These are phyloP conservation scores for Suillus lakei DNA, from an alignment of 768 basidiomycete genomes.

Conservation along the genomic window DNA sequence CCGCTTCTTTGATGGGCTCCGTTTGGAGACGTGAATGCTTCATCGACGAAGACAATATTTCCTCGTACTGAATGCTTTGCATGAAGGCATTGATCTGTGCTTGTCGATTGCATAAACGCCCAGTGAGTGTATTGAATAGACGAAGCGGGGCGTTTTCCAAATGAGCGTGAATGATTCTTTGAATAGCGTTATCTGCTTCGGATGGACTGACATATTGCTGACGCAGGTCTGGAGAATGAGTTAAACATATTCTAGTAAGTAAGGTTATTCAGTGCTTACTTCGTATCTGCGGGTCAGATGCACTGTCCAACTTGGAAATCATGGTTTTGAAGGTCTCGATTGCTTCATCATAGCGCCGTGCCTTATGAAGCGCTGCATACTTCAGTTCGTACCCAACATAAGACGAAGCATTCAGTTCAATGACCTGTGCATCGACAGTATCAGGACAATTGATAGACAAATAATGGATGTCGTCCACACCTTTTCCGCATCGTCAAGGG, in stretches of 20 bases:
- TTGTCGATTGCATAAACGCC: background rate
- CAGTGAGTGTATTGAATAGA: background rate
- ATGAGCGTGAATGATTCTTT: background rate
- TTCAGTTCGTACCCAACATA: background rate
- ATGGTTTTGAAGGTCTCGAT: background rate
- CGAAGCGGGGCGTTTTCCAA: background rate
- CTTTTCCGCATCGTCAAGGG: background rate
- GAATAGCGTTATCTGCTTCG: background rate
- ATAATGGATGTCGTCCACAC: background rate
- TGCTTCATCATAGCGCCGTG: background rate
- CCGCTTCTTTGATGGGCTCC: background rate
- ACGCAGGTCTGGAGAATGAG: background rate
- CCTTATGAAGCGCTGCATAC: background rate
- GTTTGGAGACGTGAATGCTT: background rate
- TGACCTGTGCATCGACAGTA: background rate
- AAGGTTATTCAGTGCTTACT: background rate
- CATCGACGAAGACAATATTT: background rate
- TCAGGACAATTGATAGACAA: background rate
- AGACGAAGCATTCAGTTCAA: background rate
- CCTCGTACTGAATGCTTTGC: background rate
- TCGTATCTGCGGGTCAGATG: background rate
- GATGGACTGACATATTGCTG: background rate
- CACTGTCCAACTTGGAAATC: background rate
- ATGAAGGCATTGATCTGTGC: background rate
- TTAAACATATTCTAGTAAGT: background rate